Percentiles rank a stretch among this genome's conserved stretches.
Evolutionary conservation across 83 land plant genomes (phyloP).

Genomic region (Larix sibirica): DNA sequence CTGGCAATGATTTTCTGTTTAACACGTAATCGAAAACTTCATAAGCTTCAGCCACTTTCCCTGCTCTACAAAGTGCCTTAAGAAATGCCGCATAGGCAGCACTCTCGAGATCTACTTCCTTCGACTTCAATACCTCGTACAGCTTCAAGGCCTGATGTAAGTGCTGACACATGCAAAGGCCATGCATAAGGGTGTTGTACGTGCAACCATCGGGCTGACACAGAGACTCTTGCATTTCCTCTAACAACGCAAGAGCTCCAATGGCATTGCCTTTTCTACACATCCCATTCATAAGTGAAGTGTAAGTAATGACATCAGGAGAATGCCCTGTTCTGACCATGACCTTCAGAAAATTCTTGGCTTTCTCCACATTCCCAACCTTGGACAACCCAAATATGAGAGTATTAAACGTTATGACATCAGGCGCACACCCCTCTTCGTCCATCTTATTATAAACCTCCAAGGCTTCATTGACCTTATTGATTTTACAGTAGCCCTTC

Average conservation of each 20-base stretch:
- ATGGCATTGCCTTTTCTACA: slow-evolving; percentile 49
- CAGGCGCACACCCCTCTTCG: slow-evolving; percentile 63
- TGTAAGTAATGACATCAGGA: slow-evolving; percentile 62
- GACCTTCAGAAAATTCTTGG: slow-evolving; percentile 41
- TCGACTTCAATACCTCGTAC: slow-evolving; percentile 41
- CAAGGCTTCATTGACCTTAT: slow-evolving; percentile 28
- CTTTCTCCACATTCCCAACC: slow-evolving; percentile 45
- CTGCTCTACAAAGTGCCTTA: slow-evolving; percentile 49
- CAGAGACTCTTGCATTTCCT: slow-evolving; percentile 56
- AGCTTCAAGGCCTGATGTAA: slow-evolving; percentile 46
- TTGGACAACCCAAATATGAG: slow-evolving; percentile 62
- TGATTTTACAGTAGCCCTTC: slow-evolving; percentile 58
- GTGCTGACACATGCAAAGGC: slow-evolving; percentile 48
- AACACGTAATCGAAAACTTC: slow-evolving; percentile 63
- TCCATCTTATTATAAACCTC: slow-evolving; percentile 59
- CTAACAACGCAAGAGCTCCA: slow-evolving; percentile 46
- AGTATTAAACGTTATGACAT: slow-evolving; percentile 64
- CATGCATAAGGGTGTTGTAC: slow-evolving; percentile 58
- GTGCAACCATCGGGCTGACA: slow-evolving; percentile 63
- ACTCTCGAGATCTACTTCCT: slow-evolving; percentile 44
- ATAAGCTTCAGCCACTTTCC: slow-evolving; percentile 48
- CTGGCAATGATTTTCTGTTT: slow-evolving; percentile 53
- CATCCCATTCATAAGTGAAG: slow-evolving; percentile 71
- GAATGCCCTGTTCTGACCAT: slow-evolving; percentile 57
- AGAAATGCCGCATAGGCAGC: slow-evolving; percentile 46